Evolutionary conservation across 768 basidiomycete species (phyloP).

Genomic region (Coprinellus micaceus): DNA sequence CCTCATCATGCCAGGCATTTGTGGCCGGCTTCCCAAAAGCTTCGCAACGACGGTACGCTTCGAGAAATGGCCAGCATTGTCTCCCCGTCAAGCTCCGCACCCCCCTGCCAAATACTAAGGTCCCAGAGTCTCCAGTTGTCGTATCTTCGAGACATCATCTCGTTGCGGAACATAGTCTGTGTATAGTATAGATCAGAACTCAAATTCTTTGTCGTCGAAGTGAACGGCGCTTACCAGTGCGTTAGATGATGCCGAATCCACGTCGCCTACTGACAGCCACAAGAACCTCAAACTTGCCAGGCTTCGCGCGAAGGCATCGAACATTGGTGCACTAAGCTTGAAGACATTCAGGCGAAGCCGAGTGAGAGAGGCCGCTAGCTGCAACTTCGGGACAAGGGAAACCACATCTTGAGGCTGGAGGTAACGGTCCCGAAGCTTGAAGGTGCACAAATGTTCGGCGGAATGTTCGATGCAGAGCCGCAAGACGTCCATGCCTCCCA

Average conservation of each 20-base stretch:
- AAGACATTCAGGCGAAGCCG: slow-evolving; percentile 33
- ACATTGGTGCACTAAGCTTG: slow-evolving; percentile 26
- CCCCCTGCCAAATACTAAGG: slow-evolving; percentile 35
- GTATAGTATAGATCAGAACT: neutral
- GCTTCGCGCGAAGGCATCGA: slow-evolving; percentile 30
- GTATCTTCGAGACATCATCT: slow-evolving; percentile 27
- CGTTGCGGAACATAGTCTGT: slow-evolving; percentile 23
- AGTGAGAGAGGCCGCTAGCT: slow-evolving; percentile 21
- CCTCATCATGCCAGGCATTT: neutral
- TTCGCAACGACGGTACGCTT: slow-evolving; percentile 32
- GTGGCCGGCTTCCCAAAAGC: slow-evolving; percentile 28
- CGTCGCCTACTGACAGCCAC: slow-evolving; percentile 29
- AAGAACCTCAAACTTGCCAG: slow-evolving; percentile 30
- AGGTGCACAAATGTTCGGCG: slow-evolving; percentile 26
- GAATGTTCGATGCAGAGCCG: slow-evolving; percentile 29
- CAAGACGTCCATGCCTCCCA: slow-evolving; percentile 32
- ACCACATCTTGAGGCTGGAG: slow-evolving; percentile 29
- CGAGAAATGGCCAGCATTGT: slow-evolving; percentile 28
- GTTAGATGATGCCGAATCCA: slow-evolving; percentile 9
- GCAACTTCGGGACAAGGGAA: slow-evolving; percentile 23
- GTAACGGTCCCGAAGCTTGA: slow-evolving; percentile 41
- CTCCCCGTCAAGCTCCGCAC: slow-evolving; percentile 25
- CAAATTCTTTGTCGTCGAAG: neutral
- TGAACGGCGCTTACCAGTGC: slow-evolving; percentile 10
- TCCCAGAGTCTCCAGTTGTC: slow-evolving; percentile 33